These are phyloP conservation scores for Leucocoprinus sp. DNA, from an alignment of 768 basidiomycete genomes.

Conservation along the genomic window DNA sequence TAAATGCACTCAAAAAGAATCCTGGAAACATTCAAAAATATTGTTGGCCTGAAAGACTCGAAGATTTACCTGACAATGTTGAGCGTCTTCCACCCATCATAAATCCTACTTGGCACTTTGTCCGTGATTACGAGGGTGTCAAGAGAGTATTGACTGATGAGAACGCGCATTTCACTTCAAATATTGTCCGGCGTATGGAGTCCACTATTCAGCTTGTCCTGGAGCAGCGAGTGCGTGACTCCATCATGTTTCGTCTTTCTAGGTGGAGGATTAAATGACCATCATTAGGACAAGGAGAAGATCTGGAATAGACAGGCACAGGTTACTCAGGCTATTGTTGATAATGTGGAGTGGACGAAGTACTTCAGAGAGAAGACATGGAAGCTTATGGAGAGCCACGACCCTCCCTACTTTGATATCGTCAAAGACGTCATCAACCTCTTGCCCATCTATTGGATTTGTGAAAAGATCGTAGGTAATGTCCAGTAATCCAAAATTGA, in stretches of 20 bases:
- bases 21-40: conserved; percentile 36
- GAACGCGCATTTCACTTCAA: conserved; percentile 23
- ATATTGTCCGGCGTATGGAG: conserved; percentile 26
- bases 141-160: conserved; percentile 22
- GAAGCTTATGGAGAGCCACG: conserved; percentile 27
- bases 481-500: not conserved
- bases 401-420: conserved; percentile 41
- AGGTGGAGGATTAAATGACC: not conserved
- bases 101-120: conserved; percentile 16
- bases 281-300: conserved; percentile 8
- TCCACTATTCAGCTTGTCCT: conserved; percentile 20
- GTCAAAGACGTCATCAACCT: conserved; percentile 61
- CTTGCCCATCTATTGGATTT: conserved; percentile 55
- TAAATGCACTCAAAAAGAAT: conserved; percentile 28
- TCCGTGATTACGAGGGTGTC: conserved; percentile 27
- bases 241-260: not conserved
- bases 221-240: conserved; percentile 13
- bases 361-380: conserved; percentile 27
- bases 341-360: conserved; percentile 9
- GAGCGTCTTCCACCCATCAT: not conserved
- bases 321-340: conserved; percentile 8
- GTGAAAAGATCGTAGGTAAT: conserved; percentile 43
- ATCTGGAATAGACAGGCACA: conserved; percentile 12
- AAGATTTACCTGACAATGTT: not conserved
- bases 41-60: conserved; percentile 35